Evolutionary conservation across 1,284 basidiomycete genomes (phyloP).

Genomic region (Puccinia novopanici): DNA sequence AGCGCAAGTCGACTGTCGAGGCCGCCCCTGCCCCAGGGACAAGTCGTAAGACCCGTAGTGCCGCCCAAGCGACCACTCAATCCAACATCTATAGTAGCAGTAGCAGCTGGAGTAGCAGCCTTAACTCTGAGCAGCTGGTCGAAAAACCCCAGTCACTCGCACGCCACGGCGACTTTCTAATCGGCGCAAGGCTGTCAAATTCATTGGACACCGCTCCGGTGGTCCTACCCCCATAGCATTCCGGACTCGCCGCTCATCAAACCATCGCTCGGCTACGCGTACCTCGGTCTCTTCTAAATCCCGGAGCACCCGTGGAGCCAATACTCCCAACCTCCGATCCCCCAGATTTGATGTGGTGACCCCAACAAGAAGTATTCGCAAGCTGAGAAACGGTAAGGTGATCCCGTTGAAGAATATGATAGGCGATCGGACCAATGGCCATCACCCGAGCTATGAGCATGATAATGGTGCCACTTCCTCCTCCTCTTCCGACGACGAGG

Average conservation of each 20-base stretch:
- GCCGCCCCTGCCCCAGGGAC: background rate
- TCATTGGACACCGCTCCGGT: slow-evolving; percentile 1
- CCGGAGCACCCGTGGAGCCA: background rate
- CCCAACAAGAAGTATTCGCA: slow-evolving; percentile 27
- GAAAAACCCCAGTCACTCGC: background rate
- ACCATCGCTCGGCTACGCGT: slow-evolving; percentile 8
- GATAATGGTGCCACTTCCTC: slow-evolving; percentile 52
- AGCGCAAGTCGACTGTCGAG: background rate
- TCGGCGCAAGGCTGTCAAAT: slow-evolving; percentile 7
- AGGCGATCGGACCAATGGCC: background rate
- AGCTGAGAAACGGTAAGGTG: slow-evolving; percentile 45
- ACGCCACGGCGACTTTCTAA: background rate
- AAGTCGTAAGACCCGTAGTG: slow-evolving; percentile 16
- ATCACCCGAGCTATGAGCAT: background rate
- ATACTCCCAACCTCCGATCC: background rate
- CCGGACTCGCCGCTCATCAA: slow-evolving; percentile 25
- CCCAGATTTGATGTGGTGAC: background rate
- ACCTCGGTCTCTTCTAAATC: background rate
- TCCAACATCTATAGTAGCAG: slow-evolving; percentile 10
- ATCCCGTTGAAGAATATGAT: slow-evolving; percentile 15
- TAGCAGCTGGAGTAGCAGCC: slow-evolving; percentile 32
- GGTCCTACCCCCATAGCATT: slow-evolving; percentile 27
- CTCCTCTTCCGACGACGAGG: slow-evolving; percentile 52
- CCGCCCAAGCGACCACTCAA: slow-evolving; percentile 9
- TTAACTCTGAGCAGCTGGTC: background rate